Evolutionary conservation across 1,139 yeast genomes (phyloP), one percentile per base, ranked within the genome.

Genomic region (Groenewaldozyma sp.): DNA sequence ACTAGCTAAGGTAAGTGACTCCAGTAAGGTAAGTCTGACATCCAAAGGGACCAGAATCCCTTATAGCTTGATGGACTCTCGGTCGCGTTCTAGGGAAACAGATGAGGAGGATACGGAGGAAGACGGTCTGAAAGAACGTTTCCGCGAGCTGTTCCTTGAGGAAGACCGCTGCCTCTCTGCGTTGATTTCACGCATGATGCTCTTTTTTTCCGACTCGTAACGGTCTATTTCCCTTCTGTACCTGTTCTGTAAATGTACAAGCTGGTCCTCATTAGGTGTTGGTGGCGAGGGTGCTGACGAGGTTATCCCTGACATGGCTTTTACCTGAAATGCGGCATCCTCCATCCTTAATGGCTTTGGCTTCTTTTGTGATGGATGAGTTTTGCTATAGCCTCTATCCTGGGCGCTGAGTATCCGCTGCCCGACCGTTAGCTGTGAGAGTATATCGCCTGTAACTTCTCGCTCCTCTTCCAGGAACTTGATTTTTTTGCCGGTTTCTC

Each of bases 391-490:
- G 4, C 33, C 33, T 5, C 22, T 7, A 29, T 18, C 33, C 10
- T 29, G 33, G 10, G 33, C 14, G 6, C 17, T 21, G 7, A 29
- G 33, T 29, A 29, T 29, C 13, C 19, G 14, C 7, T 13, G 33
- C 9, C 33, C 33, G 22, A 29, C 33, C 11, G 17, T 29, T 5
- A 29, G 33, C 19, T 29, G 33, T 9, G 20, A 7, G 22, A 29
- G 33, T 16, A 29, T 29, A 29, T 29, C 33, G 20, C 9, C 10
- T 5, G 18, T n/a, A 14, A 13, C 33, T 9, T 14, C 18, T 6
- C 33, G 33, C 21, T 29, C 33, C 7, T 29, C 33, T n/a, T 29
- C 33, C 7, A 29, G 33, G 10, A 16, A 21, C 7, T 18, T 16
- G 4, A 29, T 29, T 5, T 21, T 19, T 14, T 14, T 4, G 4